Percentiles rank a stretch among this genome's conserved stretches.
phyloP scores from a whole-genome alignment of 306 rosid species.

The Fragaria iinumae region DNA sequence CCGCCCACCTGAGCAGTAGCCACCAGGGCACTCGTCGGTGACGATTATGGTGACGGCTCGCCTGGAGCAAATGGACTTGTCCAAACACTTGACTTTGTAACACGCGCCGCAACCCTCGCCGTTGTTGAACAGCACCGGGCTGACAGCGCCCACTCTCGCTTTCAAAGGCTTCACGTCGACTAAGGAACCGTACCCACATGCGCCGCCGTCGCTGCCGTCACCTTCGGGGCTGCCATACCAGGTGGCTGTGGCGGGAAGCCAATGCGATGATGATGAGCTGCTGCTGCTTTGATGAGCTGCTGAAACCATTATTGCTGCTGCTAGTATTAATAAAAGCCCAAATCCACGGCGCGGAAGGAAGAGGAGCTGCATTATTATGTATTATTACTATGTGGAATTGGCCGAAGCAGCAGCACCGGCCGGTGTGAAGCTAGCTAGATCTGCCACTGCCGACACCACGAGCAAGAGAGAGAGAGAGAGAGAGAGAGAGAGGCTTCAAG shows the following conservation, averaged over 20 bases:
- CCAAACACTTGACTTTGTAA: slow-evolving; percentile 81
- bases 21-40: slow-evolving; percentile 88
- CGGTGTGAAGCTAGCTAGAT: too few relatives aligned
- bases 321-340: slow-evolving; percentile 10
- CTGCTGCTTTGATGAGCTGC: slow-evolving; percentile 12
- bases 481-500: too few relatives aligned
- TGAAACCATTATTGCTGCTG: neutral
- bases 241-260: slow-evolving; percentile 80
- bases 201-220: slow-evolving; percentile 96
- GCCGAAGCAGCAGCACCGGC: too few relatives aligned
- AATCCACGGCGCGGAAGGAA: neutral
- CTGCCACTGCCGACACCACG: too few relatives aligned
- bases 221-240: slow-evolving; percentile 97
- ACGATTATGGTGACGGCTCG: slow-evolving; percentile 82
- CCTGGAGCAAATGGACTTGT: slow-evolving; percentile 59
- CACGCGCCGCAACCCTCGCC: slow-evolving; percentile 96
- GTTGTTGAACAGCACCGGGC: slow-evolving; percentile 57
- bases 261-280: slow-evolving; percentile 25
- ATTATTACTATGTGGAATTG: too few relatives aligned
- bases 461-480: too few relatives aligned
- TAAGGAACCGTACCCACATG: slow-evolving; percentile 81
- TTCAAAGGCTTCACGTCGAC: slow-evolving; percentile 83
- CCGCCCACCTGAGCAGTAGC: slow-evolving; percentile 50
- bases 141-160: slow-evolving; percentile 91
- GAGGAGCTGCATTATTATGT: slow-evolving; percentile 42